These are phyloP conservation scores for Globisporangium uncinulatum DNA, from an alignment of 352 stramenopile genomes.

Conservation along the genomic window DNA sequence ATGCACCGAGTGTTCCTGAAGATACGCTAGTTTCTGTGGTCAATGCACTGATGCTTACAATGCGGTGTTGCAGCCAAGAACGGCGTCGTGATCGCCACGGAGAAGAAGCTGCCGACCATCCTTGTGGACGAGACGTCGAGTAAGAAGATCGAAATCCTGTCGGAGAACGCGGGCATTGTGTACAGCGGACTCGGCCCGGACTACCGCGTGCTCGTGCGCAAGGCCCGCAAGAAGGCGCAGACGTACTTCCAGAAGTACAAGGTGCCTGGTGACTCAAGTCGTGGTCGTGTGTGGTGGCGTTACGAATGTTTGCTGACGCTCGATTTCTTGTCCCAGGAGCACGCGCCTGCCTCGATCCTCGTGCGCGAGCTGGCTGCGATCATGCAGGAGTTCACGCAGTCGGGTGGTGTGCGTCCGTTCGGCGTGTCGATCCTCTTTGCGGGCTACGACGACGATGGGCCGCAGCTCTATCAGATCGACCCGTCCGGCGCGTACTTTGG, in stretches of 20 bases:
- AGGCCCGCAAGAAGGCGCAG: slow-evolving; percentile 95
- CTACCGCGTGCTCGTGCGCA: slow-evolving; percentile 97
- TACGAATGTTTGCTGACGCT: too few relatives aligned
- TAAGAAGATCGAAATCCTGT: slow-evolving; percentile 96
- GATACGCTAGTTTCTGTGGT: not conserved
- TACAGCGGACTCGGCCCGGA: slow-evolving; percentile 98
- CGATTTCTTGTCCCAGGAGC: slow-evolving; percentile 23
- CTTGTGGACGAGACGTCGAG: slow-evolving; percentile 95
- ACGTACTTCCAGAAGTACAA: slow-evolving; percentile 95
- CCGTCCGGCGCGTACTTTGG: slow-evolving; percentile 98
- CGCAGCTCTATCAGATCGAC: slow-evolving; percentile 98
- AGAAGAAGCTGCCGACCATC: slow-evolving; percentile 97
- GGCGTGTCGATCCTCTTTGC: slow-evolving; percentile 98
- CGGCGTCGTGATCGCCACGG: slow-evolving; percentile 98
- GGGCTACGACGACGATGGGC: slow-evolving; percentile 96
- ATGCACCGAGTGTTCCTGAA: too few relatives aligned
- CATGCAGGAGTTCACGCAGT: slow-evolving; percentile 99
- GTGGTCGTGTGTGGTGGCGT: too few relatives aligned
- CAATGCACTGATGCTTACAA: not conserved
- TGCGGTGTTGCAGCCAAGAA: slow-evolving; percentile 88
- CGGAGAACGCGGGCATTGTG: slow-evolving; percentile 90
- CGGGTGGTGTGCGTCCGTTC: slow-evolving; percentile 97
- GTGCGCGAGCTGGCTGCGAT: slow-evolving; percentile 95
- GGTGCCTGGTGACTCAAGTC: not conserved
- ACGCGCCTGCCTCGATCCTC: slow-evolving; percentile 94